Evolutionary conservation across 1,284 basidiomycete species (phyloP).

Genomic region (Microstroma glucosiphilum): DNA sequence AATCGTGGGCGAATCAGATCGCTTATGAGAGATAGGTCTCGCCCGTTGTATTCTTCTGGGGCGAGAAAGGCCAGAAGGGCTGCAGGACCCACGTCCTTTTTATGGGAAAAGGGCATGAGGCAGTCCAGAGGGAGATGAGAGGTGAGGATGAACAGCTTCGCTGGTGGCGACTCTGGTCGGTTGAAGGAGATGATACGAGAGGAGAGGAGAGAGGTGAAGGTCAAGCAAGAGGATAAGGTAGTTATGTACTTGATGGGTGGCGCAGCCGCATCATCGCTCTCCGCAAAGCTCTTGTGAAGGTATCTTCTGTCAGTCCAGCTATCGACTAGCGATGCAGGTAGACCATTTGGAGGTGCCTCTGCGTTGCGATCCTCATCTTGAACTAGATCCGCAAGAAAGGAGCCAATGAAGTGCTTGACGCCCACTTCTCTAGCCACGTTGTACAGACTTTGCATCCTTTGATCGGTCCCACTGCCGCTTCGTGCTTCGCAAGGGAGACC

Average conservation of each 20-base stretch:
- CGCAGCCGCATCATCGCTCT: not conserved
- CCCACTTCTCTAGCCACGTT: not conserved
- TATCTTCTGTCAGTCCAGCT: not conserved
- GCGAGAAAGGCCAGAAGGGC: not conserved
- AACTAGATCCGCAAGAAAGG: not conserved
- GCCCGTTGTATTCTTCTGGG: not conserved
- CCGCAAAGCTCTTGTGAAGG: not conserved
- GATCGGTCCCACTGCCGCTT: not conserved
- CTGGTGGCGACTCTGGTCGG: not conserved
- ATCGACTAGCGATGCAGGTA: not conserved
- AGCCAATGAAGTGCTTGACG: not conserved
- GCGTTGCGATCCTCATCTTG: not conserved
- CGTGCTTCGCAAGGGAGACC: too few relatives aligned
- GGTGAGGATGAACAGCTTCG: not conserved
- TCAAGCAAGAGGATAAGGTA: not conserved
- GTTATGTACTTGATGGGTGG: not conserved
- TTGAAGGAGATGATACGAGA: not conserved
- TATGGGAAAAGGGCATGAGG: not conserved
- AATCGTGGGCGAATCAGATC: not conserved
- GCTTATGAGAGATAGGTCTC: not conserved
- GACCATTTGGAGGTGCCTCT: not conserved
- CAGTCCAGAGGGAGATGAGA: not conserved
- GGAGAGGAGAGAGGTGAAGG: not conserved
- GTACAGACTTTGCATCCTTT: not conserved
- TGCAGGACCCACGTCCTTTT: not conserved